Base-by-base conservation (phyloP, 2,329 filamentous ascomycete species). In the Colletotrichum truncatum region DNA sequence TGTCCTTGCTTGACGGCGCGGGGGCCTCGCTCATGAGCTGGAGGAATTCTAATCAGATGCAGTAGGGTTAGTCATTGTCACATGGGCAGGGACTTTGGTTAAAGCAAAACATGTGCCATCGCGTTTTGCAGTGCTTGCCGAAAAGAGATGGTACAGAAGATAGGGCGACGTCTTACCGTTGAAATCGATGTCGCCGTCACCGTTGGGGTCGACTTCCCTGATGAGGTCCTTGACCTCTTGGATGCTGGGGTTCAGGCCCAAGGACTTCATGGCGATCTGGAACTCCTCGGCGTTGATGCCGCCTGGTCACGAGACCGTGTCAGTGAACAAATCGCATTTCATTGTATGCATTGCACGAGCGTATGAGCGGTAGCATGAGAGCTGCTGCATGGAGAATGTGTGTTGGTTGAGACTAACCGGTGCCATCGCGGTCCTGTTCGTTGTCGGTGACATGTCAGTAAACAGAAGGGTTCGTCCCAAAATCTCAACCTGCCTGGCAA, bases 141-240 rank as follows among this genome's bases (percentile, higher is more conserved):
- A n/a, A n/a, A n/a, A n/a, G n/a, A n/a, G n/a, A n/a, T n/a, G n/a
- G n/a, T n/a, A n/a, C 14, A 5, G 8, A 28, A 18, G 4, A 34
- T 14, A 3, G n/a, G 28, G 8, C n/a, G 9, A 16, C n/a, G 28
- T 9, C 46, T 26, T 46, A 67, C 67, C 67, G 36, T 67, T 26
- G 41, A 68, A 67, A 30, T 66, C 61, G 26, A 68, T 68, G 49
- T 62, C 64, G 41, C 67, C 67, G 28, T 68, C 65, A 48, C 62
- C 62, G 39, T 68, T 67, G 41, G 65, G 56, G 60, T 68, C 67
- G 34, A 68, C 66, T 53, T 68, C 67, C 45, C 26, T 52, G 46
- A 68, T 68, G 51, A 68, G 66, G 49, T 68, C 65, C 56, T 67
- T 68, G 38, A 68, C 67, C 57, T 68, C 67, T 28, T 60, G 30